Evolutionary conservation across 371 early-diverging fungal species (phyloP).

Genomic region (Syncephalis plumigaleata): DNA sequence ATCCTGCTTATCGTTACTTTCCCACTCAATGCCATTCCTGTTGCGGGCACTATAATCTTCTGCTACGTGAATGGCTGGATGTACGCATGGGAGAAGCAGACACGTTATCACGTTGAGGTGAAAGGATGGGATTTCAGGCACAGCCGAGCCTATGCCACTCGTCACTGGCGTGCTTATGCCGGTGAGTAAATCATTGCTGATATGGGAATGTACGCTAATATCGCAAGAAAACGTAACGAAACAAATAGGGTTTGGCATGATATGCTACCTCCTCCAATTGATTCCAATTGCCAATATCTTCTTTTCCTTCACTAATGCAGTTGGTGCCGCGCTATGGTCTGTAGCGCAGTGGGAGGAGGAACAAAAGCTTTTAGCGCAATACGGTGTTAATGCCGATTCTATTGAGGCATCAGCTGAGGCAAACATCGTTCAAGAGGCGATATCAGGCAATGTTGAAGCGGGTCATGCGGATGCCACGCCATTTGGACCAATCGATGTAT

Average conservation of each 20-base stretch:
- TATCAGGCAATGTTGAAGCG: too few species aligned
- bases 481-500: too few species aligned
- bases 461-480: too few species aligned
- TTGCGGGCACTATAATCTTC: slow-evolving; percentile 28
- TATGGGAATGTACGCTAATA: too few species aligned
- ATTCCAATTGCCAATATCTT: slow-evolving; percentile 44
- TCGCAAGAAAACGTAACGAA: too few species aligned
- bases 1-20: slow-evolving; percentile 29
- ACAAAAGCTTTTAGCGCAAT: too few species aligned
- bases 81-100: slow-evolving; percentile 23
- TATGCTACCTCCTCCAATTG: slow-evolving; percentile 38
- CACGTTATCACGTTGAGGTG: slow-evolving; percentile 34
- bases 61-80: slow-evolving; percentile 36
- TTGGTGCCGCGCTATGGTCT: slow-evolving; percentile 53
- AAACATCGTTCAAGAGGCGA: too few species aligned
- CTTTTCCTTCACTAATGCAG: slow-evolving; percentile 61
- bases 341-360: background rate
- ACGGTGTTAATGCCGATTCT: too few species aligned
- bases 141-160: slow-evolving; percentile 23
- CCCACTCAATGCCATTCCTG: slow-evolving; percentile 38
- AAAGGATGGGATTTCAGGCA: slow-evolving; percentile 27
- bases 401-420: too few species aligned
- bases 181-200: background rate
- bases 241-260: slow-evolving; percentile 37
- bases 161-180: slow-evolving; percentile 18